phyloP scores from a whole-genome alignment of 306 rosid species.

The Vigna nakashimae region DNA sequence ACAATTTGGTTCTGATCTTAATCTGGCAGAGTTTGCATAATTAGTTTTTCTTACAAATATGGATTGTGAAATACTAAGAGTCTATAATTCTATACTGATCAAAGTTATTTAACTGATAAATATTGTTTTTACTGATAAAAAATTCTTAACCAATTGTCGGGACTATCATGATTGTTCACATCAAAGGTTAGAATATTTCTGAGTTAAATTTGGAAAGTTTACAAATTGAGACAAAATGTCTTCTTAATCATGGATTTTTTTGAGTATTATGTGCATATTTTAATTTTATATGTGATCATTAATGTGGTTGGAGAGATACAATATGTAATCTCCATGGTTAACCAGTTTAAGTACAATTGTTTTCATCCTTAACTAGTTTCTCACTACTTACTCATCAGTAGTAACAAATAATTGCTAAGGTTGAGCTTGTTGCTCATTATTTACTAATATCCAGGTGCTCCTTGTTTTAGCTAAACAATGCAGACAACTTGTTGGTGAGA shows the following conservation, averaged over 20 bases:
- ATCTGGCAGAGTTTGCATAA: neutral
- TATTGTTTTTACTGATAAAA: no score
- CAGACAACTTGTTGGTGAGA: constrained; percentile 84
- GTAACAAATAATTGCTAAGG: no score
- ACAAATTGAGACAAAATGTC: no score
- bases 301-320: neutral
- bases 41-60: constrained; percentile 9
- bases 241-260: no score
- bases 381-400: no score
- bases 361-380: no score
- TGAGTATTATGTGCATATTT: neutral
- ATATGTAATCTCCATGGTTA: neutral
- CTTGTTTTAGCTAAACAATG: constrained; percentile 79
- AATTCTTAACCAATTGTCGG: no score
- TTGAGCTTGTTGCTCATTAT: no score
- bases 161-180: neutral
- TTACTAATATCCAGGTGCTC: neutral
- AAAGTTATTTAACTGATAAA: no score
- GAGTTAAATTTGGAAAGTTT: no score
- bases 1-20: neutral
- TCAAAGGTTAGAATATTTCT: neutral
- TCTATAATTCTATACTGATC: no score
- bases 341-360: neutral
- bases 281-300: neutral
- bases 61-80: no score